phyloP scores from a whole-genome alignment of 306 rosid species.

The Cyamopsis tetragonoloba region DNA sequence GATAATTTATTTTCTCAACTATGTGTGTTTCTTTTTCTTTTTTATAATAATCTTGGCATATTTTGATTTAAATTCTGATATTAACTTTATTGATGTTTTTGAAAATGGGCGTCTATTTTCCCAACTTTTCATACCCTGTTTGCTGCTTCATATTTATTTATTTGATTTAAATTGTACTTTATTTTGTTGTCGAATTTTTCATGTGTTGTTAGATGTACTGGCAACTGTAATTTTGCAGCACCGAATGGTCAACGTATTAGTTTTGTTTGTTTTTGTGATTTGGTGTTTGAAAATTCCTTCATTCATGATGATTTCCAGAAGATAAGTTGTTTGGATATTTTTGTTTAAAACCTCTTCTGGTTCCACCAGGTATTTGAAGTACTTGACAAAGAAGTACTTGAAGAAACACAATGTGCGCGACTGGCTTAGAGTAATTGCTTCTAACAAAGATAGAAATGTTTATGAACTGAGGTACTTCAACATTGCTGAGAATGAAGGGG shows the following conservation, averaged over 20 bases:
- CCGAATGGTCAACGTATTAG: background rate
- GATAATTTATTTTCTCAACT: too few species aligned
- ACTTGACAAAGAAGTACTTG: slow-evolving; percentile 50
- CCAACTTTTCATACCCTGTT: too few species aligned
- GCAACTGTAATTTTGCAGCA: background rate
- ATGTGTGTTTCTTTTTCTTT: too few species aligned
- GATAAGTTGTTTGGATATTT: background rate
- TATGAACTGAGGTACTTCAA: slow-evolving; percentile 49
- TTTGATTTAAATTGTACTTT: too few species aligned
- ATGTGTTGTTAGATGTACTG: too few species aligned
- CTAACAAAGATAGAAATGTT: slow-evolving; percentile 45
- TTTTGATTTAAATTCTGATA: too few species aligned
- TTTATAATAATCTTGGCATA: too few species aligned
- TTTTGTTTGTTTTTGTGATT: background rate
- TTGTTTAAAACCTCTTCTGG: background rate
- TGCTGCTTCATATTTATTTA: too few species aligned
- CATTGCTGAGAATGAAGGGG: slow-evolving; percentile 51
- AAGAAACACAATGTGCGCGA: slow-evolving; percentile 51
- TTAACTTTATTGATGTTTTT: too few species aligned
- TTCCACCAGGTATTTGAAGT: slow-evolving; percentile 40
- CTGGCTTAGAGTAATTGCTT: slow-evolving; percentile 51
- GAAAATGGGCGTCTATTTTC: too few species aligned
- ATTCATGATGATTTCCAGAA: background rate
- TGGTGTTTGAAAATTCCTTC: background rate
- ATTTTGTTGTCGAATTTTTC: too few species aligned